Percentiles rank a stretch among this genome's conserved stretches.
Conservation (phyloP, 2,329 filamentous ascomycete genomes). For the Xylogone sp. region DNA sequence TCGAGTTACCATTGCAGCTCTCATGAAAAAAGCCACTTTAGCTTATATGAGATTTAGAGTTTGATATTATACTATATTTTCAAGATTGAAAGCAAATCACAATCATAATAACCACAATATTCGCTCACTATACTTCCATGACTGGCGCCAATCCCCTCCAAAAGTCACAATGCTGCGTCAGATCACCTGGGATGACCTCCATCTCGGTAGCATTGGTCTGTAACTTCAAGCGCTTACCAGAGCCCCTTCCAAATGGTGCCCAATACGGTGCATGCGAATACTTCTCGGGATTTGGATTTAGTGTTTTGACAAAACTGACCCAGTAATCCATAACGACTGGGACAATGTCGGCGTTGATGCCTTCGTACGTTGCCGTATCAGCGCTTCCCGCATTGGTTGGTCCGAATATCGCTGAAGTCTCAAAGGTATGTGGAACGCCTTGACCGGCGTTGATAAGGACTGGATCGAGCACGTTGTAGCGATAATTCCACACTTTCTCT, state of each 20-base stretch:
- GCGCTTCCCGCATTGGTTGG: slow-evolving; percentile 27
- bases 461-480: slow-evolving; percentile 41
- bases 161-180: slow-evolving; percentile 20
- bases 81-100: too few species aligned
- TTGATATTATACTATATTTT: too few species aligned
- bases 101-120: too few species aligned
- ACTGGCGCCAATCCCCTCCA: slow-evolving; percentile 19
- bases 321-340: slow-evolving; percentile 36
- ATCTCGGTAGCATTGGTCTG: slow-evolving; percentile 22
- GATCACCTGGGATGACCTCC: slow-evolving; percentile 20
- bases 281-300: slow-evolving; percentile 35
- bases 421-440: slow-evolving; percentile 34
- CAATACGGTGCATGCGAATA: slow-evolving; percentile 23
- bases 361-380: slow-evolving; percentile 24
- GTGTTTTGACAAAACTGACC: slow-evolving; percentile 37
- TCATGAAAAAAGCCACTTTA: too few species aligned
- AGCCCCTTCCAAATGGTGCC: slow-evolving; percentile 18
- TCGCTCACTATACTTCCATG: slow-evolving; percentile 14
- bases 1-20: too few species aligned
- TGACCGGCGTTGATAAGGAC: slow-evolving; percentile 30
- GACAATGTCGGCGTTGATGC: slow-evolving; percentile 26
- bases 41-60: too few species aligned
- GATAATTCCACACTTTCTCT: slow-evolving; percentile 40
- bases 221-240: slow-evolving; percentile 19
- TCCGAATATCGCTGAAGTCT: slow-evolving; percentile 34